phyloP scores from a whole-genome alignment of 805 yeast genomes.

The Brettanomyces sp. region DNA sequence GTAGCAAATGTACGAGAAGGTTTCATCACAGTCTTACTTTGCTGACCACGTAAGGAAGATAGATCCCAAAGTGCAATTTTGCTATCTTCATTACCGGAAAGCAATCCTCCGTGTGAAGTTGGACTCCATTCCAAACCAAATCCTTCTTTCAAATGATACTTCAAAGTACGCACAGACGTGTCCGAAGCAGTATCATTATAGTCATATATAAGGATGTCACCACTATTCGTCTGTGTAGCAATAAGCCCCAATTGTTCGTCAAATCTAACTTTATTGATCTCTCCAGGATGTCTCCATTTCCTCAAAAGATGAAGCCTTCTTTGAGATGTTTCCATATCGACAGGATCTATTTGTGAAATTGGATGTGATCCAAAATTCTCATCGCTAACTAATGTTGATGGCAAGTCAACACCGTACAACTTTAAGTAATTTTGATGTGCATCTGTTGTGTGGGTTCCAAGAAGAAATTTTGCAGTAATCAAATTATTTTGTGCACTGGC shows the following conservation, averaged over 20 bases:
- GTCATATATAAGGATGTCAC: slow-evolving; percentile 39
- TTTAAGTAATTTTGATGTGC: slow-evolving; percentile 35
- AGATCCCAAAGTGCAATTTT: slow-evolving; percentile 68
- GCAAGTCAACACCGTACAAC: slow-evolving; percentile 35
- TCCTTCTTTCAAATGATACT: slow-evolving; percentile 58
- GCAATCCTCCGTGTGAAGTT: slow-evolving; percentile 30
- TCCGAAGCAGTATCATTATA: slow-evolving; percentile 12
- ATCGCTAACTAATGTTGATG: slow-evolving; percentile 39
- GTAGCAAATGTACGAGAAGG: slow-evolving; percentile 42
- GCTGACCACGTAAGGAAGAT: background rate
- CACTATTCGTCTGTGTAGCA: slow-evolving; percentile 47
- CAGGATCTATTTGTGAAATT: slow-evolving; percentile 10
- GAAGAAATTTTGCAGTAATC: slow-evolving; percentile 25
- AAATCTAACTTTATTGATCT: slow-evolving; percentile 52
- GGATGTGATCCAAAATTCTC: background rate
- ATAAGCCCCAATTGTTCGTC: slow-evolving; percentile 39
- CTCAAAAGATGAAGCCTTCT: slow-evolving; percentile 30
- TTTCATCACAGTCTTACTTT: slow-evolving; percentile 10
- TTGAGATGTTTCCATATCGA: slow-evolving; percentile 21
- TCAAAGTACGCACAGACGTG: slow-evolving; percentile 23
- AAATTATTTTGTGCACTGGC: slow-evolving; percentile 4
- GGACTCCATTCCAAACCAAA: slow-evolving; percentile 64
- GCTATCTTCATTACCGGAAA: slow-evolving; percentile 60
- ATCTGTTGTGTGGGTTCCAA: slow-evolving; percentile 38
- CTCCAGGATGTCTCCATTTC: slow-evolving; percentile 56